These are phyloP conservation scores for Carallia pectinifolia DNA, from an alignment of 345 rosid genomes.

Conservation along the genomic window DNA sequence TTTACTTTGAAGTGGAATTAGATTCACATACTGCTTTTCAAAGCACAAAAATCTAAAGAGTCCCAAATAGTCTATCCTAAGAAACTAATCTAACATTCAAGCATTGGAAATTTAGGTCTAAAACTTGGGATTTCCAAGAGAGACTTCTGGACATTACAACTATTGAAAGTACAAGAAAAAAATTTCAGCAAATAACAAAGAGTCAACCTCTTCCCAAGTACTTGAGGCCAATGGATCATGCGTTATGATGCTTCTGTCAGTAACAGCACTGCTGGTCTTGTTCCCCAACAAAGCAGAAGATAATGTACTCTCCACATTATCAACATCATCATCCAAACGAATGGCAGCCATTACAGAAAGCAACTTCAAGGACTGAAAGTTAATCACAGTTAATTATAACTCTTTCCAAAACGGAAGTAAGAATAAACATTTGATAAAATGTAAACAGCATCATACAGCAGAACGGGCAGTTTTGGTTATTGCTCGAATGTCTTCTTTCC, in stretches of 20 bases:
- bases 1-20: too few species aligned
- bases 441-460: slow-evolving; percentile 50
- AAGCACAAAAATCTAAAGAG: slow-evolving; percentile 5
- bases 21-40: too few species aligned
- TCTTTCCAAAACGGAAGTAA: neutral
- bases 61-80: neutral
- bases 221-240: slow-evolving; percentile 87
- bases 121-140: neutral
- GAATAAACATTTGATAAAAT: neutral
- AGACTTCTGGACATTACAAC: neutral
- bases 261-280: slow-evolving; percentile 32
- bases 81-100: neutral
- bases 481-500: slow-evolving; percentile 94
- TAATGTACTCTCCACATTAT: slow-evolving; percentile 67
- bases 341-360: slow-evolving; percentile 81
- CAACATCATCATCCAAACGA: slow-evolving; percentile 72
- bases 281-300: slow-evolving; percentile 56
- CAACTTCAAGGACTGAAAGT: slow-evolving; percentile 80
- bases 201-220: slow-evolving; percentile 85
- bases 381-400: neutral
- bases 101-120: neutral
- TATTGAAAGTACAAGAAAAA: neutral
- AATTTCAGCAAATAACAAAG: slow-evolving; percentile 10
- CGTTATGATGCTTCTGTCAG: slow-evolving; percentile 54
- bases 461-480: slow-evolving; percentile 90